Evolutionary conservation across 305 asterid species (phyloP), one percentile per base, ranked within the genome.

Genomic region (Rubia balearica): DNA sequence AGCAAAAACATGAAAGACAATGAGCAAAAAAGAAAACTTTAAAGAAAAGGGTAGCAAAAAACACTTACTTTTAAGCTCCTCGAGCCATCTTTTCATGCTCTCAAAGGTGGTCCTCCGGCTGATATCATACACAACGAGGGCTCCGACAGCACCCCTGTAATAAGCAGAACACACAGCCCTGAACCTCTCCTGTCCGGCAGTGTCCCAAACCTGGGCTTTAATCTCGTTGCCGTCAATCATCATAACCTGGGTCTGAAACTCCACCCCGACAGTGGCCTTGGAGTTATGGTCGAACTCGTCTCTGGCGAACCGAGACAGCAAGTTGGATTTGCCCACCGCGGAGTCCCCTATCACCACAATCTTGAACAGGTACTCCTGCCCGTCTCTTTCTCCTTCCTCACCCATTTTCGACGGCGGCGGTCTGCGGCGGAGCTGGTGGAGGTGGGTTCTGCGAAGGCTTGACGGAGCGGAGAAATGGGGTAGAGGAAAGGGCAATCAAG

Each of bases 161-260:
- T 89, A 89, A 79, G 93, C 93, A 77, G 93, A 89, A 74, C 93
- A 87, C 75, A 87, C 93, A 79, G 96, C 89, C 66, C 96, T 81
- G 75, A 89, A 89, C 0, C 90, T 85, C 79, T 89, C 93, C 61
- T 89, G 96, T 59, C 93, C 93, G 67, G 96, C 93, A 73, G 91
- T 89, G 71, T 89, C 93, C 96, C 92, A 89, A 2, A 89, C 87
- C 66, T 89, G 92, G 55, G 89, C 96, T 80, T 89, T 87, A 22
- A 89, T 78, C 74, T 85, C 92, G 75, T 87, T 89, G 46, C 96
- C 96, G 67, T 87, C 92, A 57, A 89, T n/a, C 77, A 80, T 86
- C 74, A 89, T 75, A 41, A 82, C 85, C 81, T 84, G 91, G 69
- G 96, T 87, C 83, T 89, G 96, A 70, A 89, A 89, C 79, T 89